Base-by-base conservation (phyloP, 257 asterid species). In the Salvia hispanica region DNA sequence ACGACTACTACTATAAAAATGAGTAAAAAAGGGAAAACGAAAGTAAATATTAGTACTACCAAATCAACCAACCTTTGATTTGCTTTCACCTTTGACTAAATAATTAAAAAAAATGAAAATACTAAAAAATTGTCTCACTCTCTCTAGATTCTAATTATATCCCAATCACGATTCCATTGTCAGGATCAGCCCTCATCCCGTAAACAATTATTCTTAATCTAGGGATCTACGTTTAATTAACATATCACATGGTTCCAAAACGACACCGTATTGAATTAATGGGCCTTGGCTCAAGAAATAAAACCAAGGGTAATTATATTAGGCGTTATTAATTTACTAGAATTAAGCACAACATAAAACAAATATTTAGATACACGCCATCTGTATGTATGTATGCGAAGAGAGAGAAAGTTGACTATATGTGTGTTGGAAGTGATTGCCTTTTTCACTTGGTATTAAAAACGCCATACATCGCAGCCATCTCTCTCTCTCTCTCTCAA, bases 351-450 rank as follows among this genome's bases (percentile, higher is more conserved):
- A 56, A 64, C 55, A 71, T 54, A 16, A 34, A 33, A 33, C 54
- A 12, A 57, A n/a, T 37, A 59, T 15, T 57, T 31, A 3, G 31
- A 13, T 62, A 65, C 34, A 54, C 44, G 2, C 16, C 12, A 9
- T 47, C 4, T 66, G 62, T 25, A 75, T 52, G 62, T 25, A 75
- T 52, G 46, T 68, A 60, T 9, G 37, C 2, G 12, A n/a, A 48
- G 46, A 72, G 67, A 70, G 74, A 64, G 64, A 59, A 58, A 64
- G 80, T 80, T 74, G 85, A 77, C 82, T 58, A 55, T 53, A 33
- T 53, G 64, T 54, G 54, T 61, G 28, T 72, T 72, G 2, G 15
- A 56, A 61, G 43, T 56, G 67, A 53, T 71, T 60, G 60, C 56
- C 48, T 59, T 66, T 25, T 64, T 50, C 62, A 28, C 55, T 33